Base-by-base conservation (phyloP, 1,284 basidiomycete species). In the Trichosporon sp. region DNA sequence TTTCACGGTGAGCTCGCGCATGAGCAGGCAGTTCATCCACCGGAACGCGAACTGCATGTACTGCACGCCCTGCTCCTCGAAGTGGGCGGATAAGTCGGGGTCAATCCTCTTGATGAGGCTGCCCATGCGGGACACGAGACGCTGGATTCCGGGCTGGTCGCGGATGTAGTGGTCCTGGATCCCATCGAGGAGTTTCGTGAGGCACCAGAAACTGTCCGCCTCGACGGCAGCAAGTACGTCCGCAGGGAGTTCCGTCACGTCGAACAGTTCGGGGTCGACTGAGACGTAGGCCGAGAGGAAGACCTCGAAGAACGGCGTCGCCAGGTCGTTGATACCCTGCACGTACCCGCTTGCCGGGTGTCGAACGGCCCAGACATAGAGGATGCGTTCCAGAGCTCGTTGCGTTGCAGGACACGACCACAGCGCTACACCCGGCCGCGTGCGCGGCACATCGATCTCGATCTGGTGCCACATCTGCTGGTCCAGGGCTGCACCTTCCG, bases 1-100 rank as follows among this genome's bases (percentile, higher is more conserved):
- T 78, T 91, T 90, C 68, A 97, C 93, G 76, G 90, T 95, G 76
- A 98, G 92, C 85, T 98, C 95, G 70, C 95, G 88, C 95, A 98
- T 97, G 71, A 98, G 87, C 68, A 98, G 85, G 80, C 96, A 97
- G 80, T 98, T 98, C 93, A 98, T 97, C 95, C 95, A 98, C 66
- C 96, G 88, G 85, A 98, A 98, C 51, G 96, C 94, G 76, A 98
- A 98, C 81, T 98, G 95, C 90, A 98, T 96, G 79, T 96, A 98
- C 85, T 98, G 94, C 76, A 98, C 94, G 77, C 92, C 92, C 83
- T 98, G 91, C 12, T 90, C 86, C 73, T 91, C 91, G 46, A 98
- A 87, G 84, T 98, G 95, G 1, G 89, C 85, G 3, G 90, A 88
- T 16, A 98, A 87, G 0, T 92, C 92, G 21, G 91, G 92, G 85